phyloP scores from a whole-genome alignment of 2,329 filamentous ascomycete species.

The Cytospora mali region DNA sequence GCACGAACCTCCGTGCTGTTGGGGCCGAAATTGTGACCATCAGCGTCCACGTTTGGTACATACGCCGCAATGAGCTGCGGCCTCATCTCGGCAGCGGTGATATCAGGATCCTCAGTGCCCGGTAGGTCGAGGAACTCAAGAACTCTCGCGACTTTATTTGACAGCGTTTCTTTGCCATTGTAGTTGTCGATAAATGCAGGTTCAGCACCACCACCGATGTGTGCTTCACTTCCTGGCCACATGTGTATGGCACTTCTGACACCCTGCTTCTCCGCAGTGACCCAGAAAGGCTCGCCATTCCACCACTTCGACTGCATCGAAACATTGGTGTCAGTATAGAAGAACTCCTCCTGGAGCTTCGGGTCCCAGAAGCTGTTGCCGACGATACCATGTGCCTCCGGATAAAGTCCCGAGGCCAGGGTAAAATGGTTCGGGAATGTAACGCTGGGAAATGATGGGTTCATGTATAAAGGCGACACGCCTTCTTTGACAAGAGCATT shows the following conservation, averaged over 20 bases:
- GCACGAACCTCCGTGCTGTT: slow-evolving; percentile 88
- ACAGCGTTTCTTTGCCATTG: slow-evolving; percentile 74
- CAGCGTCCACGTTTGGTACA: slow-evolving; percentile 86
- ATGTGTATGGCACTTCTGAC: slow-evolving; percentile 87
- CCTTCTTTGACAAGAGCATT: slow-evolving; percentile 78
- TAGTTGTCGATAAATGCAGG: slow-evolving; percentile 83
- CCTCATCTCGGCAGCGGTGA: slow-evolving; percentile 57
- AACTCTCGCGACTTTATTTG: slow-evolving; percentile 76
- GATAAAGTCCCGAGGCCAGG: slow-evolving; percentile 86
- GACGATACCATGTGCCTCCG: slow-evolving; percentile 89
- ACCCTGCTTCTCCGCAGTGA: slow-evolving; percentile 82
- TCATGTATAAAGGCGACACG: slow-evolving; percentile 89
- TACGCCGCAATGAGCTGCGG: slow-evolving; percentile 94
- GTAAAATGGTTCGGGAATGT: slow-evolving; percentile 98
- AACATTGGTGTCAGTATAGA: slow-evolving; percentile 74
- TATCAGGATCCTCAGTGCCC: slow-evolving; percentile 62
- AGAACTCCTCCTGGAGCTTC: slow-evolving; percentile 74
- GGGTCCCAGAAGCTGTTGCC: slow-evolving; percentile 96
- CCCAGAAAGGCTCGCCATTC: slow-evolving; percentile 92
- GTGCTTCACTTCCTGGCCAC: slow-evolving; percentile 97
- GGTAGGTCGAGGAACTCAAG: slow-evolving; percentile 84
- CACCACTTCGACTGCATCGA: slow-evolving; percentile 92
- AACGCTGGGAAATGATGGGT: slow-evolving; percentile 90
- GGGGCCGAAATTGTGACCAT: slow-evolving; percentile 86
- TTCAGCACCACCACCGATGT: slow-evolving; percentile 69